Conservation (phyloP, 352 stramenopile species). For the Phytophthora tentaculata region DNA sequence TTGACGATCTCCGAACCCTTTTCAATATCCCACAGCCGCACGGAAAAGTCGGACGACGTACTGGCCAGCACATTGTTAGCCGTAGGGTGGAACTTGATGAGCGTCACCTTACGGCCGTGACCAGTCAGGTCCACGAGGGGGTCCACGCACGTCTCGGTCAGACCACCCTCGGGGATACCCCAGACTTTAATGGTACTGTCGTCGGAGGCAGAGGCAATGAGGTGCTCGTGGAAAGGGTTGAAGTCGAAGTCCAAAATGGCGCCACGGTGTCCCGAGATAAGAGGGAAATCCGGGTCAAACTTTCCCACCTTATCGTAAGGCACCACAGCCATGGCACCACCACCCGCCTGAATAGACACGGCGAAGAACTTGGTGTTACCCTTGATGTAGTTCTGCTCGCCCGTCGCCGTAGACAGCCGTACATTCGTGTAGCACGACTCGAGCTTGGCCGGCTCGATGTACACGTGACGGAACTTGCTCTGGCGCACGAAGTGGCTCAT, state of each 20-base stretch:
- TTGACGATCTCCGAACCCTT: slow-evolving; percentile 92
- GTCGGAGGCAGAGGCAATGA: slow-evolving; percentile 96
- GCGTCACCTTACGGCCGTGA: slow-evolving; percentile 96
- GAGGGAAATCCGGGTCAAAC: slow-evolving; percentile 93
- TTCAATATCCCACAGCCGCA: slow-evolving; percentile 99
- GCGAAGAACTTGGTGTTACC: slow-evolving; percentile 99
- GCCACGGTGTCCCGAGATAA: slow-evolving; percentile 96
- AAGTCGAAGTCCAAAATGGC: slow-evolving; percentile 99
- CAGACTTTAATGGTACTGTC: slow-evolving; percentile 99
- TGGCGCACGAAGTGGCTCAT: slow-evolving; percentile 96
- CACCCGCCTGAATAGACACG: slow-evolving; percentile 92
- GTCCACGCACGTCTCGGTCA: slow-evolving; percentile 95
- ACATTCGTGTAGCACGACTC: slow-evolving; percentile 93
- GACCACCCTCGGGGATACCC: slow-evolving; percentile 94
- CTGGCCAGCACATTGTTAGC: slow-evolving; percentile 97
- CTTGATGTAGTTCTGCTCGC: slow-evolving; percentile 99
- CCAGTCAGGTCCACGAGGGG: slow-evolving; percentile 96
- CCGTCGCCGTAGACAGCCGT: slow-evolving; percentile 95
- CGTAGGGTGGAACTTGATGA: slow-evolving; percentile 98
- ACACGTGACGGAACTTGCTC: slow-evolving; percentile 99
- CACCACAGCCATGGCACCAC: slow-evolving; percentile 93
- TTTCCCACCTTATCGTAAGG: slow-evolving; percentile 95
- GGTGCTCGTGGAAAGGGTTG: slow-evolving; percentile 97
- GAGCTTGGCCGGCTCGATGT: slow-evolving; percentile 96
- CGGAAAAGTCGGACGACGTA: slow-evolving; percentile 95